Evolutionary conservation across 805 yeast species (phyloP).

Genomic region (Lipomyces yamadae): DNA sequence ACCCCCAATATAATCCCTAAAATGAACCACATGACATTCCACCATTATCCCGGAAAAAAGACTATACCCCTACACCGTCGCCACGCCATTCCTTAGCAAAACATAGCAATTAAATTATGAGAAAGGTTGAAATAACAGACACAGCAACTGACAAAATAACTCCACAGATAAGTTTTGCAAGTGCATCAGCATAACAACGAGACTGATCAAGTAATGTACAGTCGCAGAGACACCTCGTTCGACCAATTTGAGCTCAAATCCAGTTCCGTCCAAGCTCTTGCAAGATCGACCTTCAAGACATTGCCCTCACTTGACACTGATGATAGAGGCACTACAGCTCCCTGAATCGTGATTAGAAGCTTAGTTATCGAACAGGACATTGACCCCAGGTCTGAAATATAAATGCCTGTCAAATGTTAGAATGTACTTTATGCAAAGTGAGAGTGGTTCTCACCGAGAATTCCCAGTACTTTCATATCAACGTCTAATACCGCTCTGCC

Average conservation of each 20-base stretch:
- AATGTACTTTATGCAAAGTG: neutral
- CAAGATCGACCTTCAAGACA: slow-evolving; percentile 28
- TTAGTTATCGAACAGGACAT: slow-evolving; percentile 9
- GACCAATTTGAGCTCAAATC: slow-evolving; percentile 28
- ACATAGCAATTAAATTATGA: neutral
- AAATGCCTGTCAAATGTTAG: neutral
- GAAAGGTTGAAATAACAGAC: too few species aligned
- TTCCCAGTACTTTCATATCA: slow-evolving; percentile 31
- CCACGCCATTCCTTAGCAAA: neutral
- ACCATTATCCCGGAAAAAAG: neutral
- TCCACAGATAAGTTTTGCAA: too few species aligned
- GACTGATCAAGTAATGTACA: slow-evolving; percentile 21
- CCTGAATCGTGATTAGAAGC: slow-evolving; percentile 34
- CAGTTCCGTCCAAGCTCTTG: slow-evolving; percentile 31
- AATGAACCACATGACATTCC: neutral
- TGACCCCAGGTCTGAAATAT: neutral
- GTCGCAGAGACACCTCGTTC: slow-evolving; percentile 31
- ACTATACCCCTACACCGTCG: neutral
- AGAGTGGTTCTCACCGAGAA: slow-evolving; percentile 14
- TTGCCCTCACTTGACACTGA: slow-evolving; percentile 25
- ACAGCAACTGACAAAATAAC: too few species aligned
- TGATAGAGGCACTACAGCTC: slow-evolving; percentile 30
- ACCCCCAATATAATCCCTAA: neutral
- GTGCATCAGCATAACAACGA: neutral
- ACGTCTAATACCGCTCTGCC: slow-evolving; percentile 34